Base-by-base conservation (phyloP, 106 monocot species). In the Narthecium ossifragum region DNA sequence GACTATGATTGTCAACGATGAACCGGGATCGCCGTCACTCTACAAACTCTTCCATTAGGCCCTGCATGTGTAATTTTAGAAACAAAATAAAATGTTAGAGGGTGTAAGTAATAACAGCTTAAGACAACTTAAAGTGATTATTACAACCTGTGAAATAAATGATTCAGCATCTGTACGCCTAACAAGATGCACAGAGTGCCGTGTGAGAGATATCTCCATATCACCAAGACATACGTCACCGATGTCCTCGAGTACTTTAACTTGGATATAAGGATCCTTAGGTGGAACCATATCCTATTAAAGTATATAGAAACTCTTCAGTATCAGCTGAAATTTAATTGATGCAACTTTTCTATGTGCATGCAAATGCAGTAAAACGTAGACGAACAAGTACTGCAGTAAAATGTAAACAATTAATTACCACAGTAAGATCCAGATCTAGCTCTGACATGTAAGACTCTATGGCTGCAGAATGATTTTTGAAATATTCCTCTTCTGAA, bases 341-440 rank as follows among this genome's bases (percentile, higher is more conserved):
- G 13, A 11, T 27, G 10, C 15, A 45, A 23, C 18, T 40, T 37
- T 37, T 11, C 5, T 37, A 37, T 27, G 26, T 11, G 26, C 22
- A 17, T 40, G 1, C 18, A 41, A 24, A 23, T 32, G 32, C 5
- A 7, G 4, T n/a, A 21, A 20, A n/a, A 57, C 34, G 1, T 7
- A 57, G 11, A 3, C 31, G 20, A 4, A 12, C 31, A 31, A n/a
- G 31, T 8, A 30, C 6, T 31, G 6, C 12, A 15, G 46, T 31
- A 41, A 18, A 0, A 26, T 55, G 46, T 8, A 23, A 32, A 29
- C 11, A 22, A 5, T 20, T 20, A 18, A 0, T 21, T 85, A 96
- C 94, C 90, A 96, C 83, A 21, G 90, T 90, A 49, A 96, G 63
- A 83, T 96, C 94, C 21, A 96, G 57, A 60, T 96, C 90, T 45